A percentile compares a stretch with the other conserved stretches of the same genome.
These are phyloP conservation scores for Aquilaria sinensis DNA, from an alignment of 345 rosid species.

Conservation along the genomic window DNA sequence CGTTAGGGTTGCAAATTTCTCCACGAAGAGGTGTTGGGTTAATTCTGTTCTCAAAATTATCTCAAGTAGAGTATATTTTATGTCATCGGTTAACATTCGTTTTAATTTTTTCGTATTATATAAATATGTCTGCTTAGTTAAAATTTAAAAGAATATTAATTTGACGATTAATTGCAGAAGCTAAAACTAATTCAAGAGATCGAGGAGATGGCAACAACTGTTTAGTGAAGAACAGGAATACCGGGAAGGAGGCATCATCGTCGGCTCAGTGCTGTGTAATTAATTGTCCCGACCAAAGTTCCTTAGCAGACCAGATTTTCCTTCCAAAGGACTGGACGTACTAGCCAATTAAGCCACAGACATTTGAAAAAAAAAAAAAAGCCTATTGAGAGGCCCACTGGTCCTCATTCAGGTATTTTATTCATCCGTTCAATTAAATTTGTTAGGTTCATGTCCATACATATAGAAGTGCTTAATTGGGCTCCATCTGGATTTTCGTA, in stretches of 20 bases:
- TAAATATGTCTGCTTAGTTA: no score
- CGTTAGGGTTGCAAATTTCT: slow-evolving; percentile 34
- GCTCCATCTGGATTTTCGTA: no score
- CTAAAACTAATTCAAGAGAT: slow-evolving; percentile 18
- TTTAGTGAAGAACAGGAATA: slow-evolving; percentile 14
- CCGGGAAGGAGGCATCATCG: slow-evolving; percentile 18
- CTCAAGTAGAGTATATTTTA: not conserved
- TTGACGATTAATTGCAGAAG: slow-evolving; percentile 5
- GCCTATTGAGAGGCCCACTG: no score
- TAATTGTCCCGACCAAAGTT: slow-evolving; percentile 16
- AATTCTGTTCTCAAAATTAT: not conserved
- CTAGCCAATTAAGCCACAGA: slow-evolving; percentile 12
- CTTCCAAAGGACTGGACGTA: slow-evolving; percentile 88
- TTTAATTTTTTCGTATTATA: not conserved
- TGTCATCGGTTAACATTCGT: not conserved
- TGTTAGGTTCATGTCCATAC: no score
- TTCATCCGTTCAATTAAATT: no score
- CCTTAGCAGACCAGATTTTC: slow-evolving; percentile 46
- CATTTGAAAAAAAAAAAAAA: no score
- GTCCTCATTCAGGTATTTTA: no score
- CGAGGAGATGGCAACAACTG: slow-evolving; percentile 10
- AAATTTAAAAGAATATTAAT: no score
- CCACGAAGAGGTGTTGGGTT: slow-evolving; percentile 26
- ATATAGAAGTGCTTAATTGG: no score
- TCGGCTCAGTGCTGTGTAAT: slow-evolving; percentile 19